These are phyloP conservation scores for Zygosaccharomyces pseudorouxii DNA, from an alignment of 805 yeast genomes.

Conservation along the genomic window DNA sequence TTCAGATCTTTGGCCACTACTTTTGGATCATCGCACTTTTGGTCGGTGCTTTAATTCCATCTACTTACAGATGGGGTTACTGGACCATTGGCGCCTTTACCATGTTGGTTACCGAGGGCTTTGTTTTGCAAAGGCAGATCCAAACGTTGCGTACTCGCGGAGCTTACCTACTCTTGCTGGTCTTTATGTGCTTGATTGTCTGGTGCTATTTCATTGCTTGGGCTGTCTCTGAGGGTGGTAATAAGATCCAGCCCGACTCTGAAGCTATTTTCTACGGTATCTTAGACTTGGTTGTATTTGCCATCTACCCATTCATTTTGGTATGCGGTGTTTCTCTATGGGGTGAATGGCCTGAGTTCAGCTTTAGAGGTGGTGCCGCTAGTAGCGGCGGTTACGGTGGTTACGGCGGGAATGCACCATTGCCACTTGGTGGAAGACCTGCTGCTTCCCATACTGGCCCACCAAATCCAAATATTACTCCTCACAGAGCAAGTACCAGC, in stretches of 20 bases:
- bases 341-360: slow-evolving; percentile 16
- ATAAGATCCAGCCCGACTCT: slow-evolving; percentile 48
- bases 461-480: slow-evolving; percentile 4
- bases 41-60: slow-evolving; percentile 50
- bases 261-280: slow-evolving; percentile 53
- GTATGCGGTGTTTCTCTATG: slow-evolving; percentile 14
- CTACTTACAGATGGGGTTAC: slow-evolving; percentile 67
- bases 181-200: slow-evolving; percentile 35
- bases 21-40: slow-evolving; percentile 50
- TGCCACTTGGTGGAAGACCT: not conserved
- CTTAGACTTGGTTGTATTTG: slow-evolving; percentile 44
- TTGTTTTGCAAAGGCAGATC: slow-evolving; percentile 33
- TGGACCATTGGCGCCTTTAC: slow-evolving; percentile 50
- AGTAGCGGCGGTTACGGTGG: slow-evolving; percentile 1
- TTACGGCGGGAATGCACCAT: not conserved
- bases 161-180: slow-evolving; percentile 12
- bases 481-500: slow-evolving; percentile 6
- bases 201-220: slow-evolving; percentile 44
- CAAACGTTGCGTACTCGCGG: slow-evolving; percentile 15
- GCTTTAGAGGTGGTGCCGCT: slow-evolving; percentile 13
- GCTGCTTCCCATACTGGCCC: not conserved
- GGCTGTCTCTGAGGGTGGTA: slow-evolving; percentile 56
- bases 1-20: slow-evolving; percentile 43
- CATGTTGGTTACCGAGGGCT: slow-evolving; percentile 38
- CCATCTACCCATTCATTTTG: slow-evolving; percentile 38